Percentiles rank a stretch among this genome's conserved stretches.
Evolutionary conservation across 768 basidiomycete species (phyloP).

Genomic region (Pholiota microspora): DNA sequence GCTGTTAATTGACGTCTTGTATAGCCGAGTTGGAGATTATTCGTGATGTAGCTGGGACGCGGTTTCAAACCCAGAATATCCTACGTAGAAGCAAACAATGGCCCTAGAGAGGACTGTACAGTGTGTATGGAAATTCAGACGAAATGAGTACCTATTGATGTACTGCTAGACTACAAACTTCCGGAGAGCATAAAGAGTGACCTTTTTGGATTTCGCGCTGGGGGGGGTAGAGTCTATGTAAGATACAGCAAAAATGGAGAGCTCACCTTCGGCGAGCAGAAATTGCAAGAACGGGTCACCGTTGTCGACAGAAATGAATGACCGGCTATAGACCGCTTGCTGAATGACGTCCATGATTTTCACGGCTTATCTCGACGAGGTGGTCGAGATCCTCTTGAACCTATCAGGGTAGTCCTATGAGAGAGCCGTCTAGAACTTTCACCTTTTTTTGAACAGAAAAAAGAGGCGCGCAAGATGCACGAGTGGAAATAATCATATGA

Average conservation of each 20-base stretch:
- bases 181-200: too few species aligned
- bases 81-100: too few species aligned
- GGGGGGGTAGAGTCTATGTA: too few species aligned
- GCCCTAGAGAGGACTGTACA: too few species aligned
- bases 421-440: constrained; percentile 51
- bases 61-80: too few species aligned
- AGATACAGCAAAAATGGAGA: constrained; percentile 55
- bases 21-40: not conserved
- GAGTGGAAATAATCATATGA: constrained; percentile 13
- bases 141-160: constrained; percentile 16
- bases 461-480: constrained; percentile 42
- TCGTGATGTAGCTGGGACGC: not conserved
- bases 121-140: too few species aligned
- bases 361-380: not conserved
- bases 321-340: constrained; percentile 41
- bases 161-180: too few species aligned
- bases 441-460: too few species aligned
- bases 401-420: constrained; percentile 33
- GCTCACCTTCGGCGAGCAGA: constrained; percentile 46
- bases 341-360: not conserved
- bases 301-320: constrained; percentile 42
- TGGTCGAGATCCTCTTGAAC: not conserved
- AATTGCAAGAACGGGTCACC: constrained; percentile 48
- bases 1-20: not conserved
- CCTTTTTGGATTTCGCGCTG: too few species aligned